Evolutionary conservation across 2,329 filamentous ascomycete genomes (phyloP).

Genomic region (Diaporthe eres): DNA sequence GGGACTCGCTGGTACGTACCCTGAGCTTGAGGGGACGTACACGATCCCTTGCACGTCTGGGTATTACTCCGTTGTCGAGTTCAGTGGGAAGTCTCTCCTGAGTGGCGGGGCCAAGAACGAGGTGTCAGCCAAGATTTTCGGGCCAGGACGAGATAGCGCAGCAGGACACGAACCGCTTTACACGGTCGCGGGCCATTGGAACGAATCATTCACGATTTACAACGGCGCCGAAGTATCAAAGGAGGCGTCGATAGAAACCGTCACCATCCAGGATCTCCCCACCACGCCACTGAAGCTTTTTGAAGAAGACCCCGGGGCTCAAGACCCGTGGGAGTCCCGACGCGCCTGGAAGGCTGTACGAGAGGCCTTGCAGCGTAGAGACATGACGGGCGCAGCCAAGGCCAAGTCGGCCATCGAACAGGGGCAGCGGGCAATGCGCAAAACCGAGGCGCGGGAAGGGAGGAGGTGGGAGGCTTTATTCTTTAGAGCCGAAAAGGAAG

Average conservation of each 20-base stretch:
- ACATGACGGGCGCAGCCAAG: slow-evolving; percentile 35
- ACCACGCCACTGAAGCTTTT: slow-evolving; percentile 33
- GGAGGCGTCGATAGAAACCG: slow-evolving; percentile 13
- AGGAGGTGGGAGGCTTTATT: slow-evolving; percentile 35
- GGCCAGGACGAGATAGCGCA: slow-evolving; percentile 36
- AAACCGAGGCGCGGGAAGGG: slow-evolving; percentile 25
- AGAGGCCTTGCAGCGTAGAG: slow-evolving; percentile 26
- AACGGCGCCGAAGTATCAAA: slow-evolving; percentile 38
- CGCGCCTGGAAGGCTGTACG: slow-evolving; percentile 37
- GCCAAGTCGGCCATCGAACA: slow-evolving; percentile 38
- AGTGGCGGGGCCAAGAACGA: slow-evolving; percentile 43
- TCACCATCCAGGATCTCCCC: slow-evolving; percentile 32
- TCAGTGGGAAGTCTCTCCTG: slow-evolving; percentile 43
- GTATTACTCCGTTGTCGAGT: slow-evolving; percentile 46
- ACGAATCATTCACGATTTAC: slow-evolving; percentile 43
- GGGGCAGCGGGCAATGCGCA: slow-evolving; percentile 36
- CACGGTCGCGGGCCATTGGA: slow-evolving; percentile 48
- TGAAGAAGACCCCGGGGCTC: slow-evolving; percentile 26
- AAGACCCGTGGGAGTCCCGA: slow-evolving; percentile 38
- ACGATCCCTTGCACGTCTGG: slow-evolving; percentile 49
- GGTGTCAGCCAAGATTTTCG: slow-evolving; percentile 46
- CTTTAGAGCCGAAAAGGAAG: slow-evolving; percentile 13
- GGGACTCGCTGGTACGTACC: slow-evolving; percentile 43
- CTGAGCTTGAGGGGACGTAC: slow-evolving; percentile 47
- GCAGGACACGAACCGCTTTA: slow-evolving; percentile 45